Conservation (phyloP, 148 eudicot species). For the Rhododendron mucronatum region DNA sequence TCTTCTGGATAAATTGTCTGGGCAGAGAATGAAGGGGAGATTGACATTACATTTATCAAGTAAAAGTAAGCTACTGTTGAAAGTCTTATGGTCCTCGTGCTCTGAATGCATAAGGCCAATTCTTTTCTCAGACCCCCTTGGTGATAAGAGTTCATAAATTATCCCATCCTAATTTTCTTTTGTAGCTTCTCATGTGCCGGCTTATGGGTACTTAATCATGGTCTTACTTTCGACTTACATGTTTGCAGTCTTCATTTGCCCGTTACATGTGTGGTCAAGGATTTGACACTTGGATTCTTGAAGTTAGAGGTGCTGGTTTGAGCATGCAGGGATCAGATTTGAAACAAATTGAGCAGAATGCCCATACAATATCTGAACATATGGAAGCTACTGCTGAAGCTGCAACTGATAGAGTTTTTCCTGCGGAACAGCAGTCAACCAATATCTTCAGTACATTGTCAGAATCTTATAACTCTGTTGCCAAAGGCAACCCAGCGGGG, state of each 20-base stretch:
- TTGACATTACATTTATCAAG: not conserved
- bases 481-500: constrained; percentile 34
- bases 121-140: not conserved
- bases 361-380: constrained; percentile 50
- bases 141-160: not conserved
- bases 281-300: constrained; percentile 97
- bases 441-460: constrained; percentile 20
- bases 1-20: not conserved
- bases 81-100: not conserved
- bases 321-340: constrained; percentile 52
- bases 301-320: constrained; percentile 95
- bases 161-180: not conserved
- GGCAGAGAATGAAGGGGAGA: not conserved
- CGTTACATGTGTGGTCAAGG: constrained; percentile 98
- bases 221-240: not conserved
- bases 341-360: constrained; percentile 58
- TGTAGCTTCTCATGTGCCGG: not conserved
- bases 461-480: constrained; percentile 32
- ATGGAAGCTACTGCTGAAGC: constrained; percentile 70
- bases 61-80: not conserved
- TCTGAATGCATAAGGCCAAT: not conserved
- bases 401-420: constrained; percentile 35
- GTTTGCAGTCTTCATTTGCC: constrained; percentile 89
- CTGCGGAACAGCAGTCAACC: constrained; percentile 26
- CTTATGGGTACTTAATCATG: not conserved